phyloP scores from a whole-genome alignment of 768 basidiomycete species.

The Phaffia australis region DNA sequence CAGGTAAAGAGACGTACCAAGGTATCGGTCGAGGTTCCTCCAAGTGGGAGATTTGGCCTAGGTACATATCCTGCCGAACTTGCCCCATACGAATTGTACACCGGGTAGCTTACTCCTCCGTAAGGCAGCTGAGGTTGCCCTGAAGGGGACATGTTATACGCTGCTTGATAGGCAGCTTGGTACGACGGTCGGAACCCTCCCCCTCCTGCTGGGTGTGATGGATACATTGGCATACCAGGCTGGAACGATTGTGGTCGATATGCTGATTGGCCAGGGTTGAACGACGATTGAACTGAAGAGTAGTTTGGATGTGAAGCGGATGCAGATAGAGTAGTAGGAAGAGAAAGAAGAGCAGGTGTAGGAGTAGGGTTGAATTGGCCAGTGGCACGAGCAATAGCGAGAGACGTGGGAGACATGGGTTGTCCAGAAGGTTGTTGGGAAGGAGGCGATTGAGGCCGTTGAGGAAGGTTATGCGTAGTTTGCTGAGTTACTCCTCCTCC shows the following conservation, averaged over 20 bases:
- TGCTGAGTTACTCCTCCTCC: background rate
- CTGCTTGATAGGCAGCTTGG: too few species aligned
- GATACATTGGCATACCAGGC: too few species aligned
- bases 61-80: too few species aligned
- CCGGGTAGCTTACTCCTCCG: too few species aligned
- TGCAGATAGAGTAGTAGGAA: background rate
- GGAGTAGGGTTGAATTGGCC: background rate
- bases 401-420: slow-evolving; percentile 25
- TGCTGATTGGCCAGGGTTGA: too few species aligned
- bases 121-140: too few species aligned
- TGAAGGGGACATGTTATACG: too few species aligned
- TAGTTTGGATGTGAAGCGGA: background rate
- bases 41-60: too few species aligned
- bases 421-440: background rate
- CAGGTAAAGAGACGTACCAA: background rate
- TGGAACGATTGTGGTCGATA: too few species aligned
- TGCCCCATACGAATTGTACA: too few species aligned
- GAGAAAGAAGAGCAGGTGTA: background rate
- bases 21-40: background rate
- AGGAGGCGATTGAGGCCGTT: background rate
- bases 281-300: too few species aligned
- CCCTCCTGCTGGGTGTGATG: background rate
- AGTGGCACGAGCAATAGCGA: slow-evolving; percentile 24
- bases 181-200: background rate
- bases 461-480: background rate